phyloP scores from a whole-genome alignment of 2,329 filamentous ascomycete species.

The Pestalotiopsis sp. region DNA sequence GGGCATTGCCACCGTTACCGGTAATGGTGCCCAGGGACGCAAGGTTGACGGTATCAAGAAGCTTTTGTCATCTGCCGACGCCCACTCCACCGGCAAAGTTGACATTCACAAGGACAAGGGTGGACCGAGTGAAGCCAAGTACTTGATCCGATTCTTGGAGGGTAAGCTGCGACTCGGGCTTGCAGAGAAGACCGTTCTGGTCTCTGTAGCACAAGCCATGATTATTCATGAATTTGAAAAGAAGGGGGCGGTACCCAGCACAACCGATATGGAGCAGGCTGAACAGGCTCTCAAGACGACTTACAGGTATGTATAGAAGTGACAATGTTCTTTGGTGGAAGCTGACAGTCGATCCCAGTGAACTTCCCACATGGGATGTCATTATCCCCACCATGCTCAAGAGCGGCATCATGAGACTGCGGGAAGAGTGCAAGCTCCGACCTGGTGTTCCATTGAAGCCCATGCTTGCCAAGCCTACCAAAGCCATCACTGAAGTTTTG shows the following conservation, averaged over 20 bases:
- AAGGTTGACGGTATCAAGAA: conserved; percentile 98
- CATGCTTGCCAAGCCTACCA: conserved; percentile 98
- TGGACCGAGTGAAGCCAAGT: conserved; percentile 93
- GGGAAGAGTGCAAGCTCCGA: conserved; percentile 85
- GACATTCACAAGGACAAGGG: conserved; percentile 93
- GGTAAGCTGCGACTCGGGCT: conserved; percentile 91
- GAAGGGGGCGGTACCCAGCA: conserved; percentile 70
- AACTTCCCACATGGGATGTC: conserved; percentile 92
- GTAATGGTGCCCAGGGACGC: conserved; percentile 83
- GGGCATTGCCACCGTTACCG: conserved; percentile 82
- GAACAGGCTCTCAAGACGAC: conserved; percentile 88
- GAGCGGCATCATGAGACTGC: conserved; percentile 81
- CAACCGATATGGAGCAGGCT: conserved; percentile 78
- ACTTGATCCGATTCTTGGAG: conserved; percentile 87
- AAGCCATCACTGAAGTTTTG: conserved; percentile 95
- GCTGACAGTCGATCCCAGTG: conserved; percentile 52
- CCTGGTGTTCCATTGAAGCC: conserved; percentile 95
- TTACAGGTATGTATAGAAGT: conserved; percentile 65
- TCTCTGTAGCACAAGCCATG: conserved; percentile 86
- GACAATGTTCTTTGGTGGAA: neutral
- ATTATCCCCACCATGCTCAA: conserved; percentile 89
- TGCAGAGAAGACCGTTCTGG: conserved; percentile 89
- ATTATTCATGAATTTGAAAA: conserved; percentile 79
- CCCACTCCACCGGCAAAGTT: conserved; percentile 72
- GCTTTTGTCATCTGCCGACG: conserved; percentile 86